Conservation (phyloP, 78 protist species). For the Isochrysis galbana region DNA sequence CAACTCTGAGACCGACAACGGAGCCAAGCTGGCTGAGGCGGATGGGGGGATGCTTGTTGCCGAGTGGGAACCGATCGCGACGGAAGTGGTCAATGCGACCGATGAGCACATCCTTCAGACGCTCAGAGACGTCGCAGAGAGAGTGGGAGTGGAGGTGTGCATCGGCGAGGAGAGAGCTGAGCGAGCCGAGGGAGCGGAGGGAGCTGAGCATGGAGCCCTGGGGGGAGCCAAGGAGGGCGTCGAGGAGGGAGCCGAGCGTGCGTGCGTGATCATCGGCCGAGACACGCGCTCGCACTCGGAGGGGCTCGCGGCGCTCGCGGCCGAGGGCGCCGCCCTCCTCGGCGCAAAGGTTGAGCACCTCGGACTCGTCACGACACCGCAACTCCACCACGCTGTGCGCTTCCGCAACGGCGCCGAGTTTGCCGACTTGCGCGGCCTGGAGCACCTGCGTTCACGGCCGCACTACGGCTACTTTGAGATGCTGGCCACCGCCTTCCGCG, state of each 20-base stretch:
- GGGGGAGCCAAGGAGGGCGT: too few relatives aligned
- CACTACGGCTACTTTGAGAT: background rate
- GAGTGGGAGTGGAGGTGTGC: background rate
- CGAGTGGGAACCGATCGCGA: background rate
- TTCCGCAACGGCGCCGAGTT: background rate
- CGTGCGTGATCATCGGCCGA: background rate
- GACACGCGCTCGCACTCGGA: constrained; percentile 18
- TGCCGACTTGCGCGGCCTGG: background rate
- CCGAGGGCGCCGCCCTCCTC: background rate
- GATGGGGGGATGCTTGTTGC: background rate
- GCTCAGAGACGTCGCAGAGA: background rate
- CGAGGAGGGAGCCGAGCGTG: background rate
- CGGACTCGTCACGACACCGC: constrained; percentile 75
- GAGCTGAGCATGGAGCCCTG: too few relatives aligned
- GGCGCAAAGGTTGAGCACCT: background rate
- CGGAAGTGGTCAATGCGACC: background rate
- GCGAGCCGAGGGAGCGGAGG: too few relatives aligned
- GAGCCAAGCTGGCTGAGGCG: constrained; percentile 12
- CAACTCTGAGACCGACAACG: constrained; percentile 23
- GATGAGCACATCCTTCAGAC: background rate
- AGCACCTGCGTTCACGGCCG: background rate
- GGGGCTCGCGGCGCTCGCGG: constrained; percentile 8
- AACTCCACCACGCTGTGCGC: constrained; percentile 62
- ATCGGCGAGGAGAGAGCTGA: too few relatives aligned
- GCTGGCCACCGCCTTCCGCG: background rate